These are phyloP conservation scores for Annulohypoxylon maeteangense DNA, from an alignment of 495 filamentous ascomycete genomes.

Conservation along the genomic window DNA sequence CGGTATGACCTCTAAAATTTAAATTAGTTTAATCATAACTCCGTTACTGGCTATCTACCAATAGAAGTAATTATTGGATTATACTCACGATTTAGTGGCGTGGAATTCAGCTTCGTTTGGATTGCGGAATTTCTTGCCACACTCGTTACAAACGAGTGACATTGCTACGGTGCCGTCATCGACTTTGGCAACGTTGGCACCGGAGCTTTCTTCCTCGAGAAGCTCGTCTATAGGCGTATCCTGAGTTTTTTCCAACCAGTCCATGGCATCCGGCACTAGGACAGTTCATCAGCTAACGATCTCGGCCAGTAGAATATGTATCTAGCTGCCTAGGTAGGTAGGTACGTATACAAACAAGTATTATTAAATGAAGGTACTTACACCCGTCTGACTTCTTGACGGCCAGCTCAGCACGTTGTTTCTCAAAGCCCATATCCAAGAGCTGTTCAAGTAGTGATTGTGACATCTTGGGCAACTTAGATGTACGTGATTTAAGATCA, in stretches of 20 bases:
- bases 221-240: constrained; percentile 46
- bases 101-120: constrained; percentile 87
- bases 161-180: constrained; percentile 68
- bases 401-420: constrained; percentile 80
- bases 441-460: constrained; percentile 80
- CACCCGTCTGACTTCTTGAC: constrained; percentile 79
- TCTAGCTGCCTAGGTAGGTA: not conserved
- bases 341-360: not conserved
- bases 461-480: constrained; percentile 62
- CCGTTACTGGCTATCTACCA: too few relatives aligned
- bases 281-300: constrained; percentile 40
- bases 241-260: constrained; percentile 93
- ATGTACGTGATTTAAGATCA: constrained; percentile 18
- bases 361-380: constrained; percentile 56
- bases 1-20: constrained; percentile 72
- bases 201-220: constrained; percentile 65
- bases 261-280: constrained; percentile 85
- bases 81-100: constrained; percentile 80
- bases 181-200: constrained; percentile 62
- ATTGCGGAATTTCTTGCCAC: constrained; percentile 88
- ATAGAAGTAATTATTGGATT: not conserved
- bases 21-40: constrained; percentile 21
- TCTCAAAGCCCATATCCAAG: constrained; percentile 95
- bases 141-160: constrained; percentile 83
- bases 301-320: constrained; percentile 9